Conservation (phyloP, 495 filamentous ascomycete species). For the Astrothelium subdiscretum region DNA sequence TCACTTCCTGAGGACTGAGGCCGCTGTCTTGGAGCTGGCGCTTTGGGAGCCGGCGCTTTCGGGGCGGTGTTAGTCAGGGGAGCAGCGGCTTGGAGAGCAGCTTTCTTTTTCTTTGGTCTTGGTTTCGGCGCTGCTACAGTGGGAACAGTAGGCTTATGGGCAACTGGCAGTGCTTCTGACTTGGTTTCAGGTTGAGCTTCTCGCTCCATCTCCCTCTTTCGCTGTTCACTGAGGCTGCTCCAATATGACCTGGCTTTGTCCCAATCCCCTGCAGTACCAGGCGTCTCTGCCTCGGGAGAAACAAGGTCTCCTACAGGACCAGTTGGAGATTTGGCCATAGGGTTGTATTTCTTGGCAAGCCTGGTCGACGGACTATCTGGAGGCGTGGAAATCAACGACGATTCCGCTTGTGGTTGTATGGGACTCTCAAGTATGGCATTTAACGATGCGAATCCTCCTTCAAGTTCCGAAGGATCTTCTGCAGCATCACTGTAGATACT, state of each 20-base stretch:
- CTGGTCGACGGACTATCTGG: constrained; percentile 12
- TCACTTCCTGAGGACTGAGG: constrained; percentile 5
- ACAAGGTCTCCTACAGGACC: neutral
- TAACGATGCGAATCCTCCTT: constrained; percentile 70
- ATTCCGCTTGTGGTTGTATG: constrained; percentile 3
- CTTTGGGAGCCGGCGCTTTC: neutral
- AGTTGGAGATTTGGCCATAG: neutral
- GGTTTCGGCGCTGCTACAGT: constrained; percentile 11
- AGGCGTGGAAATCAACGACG: constrained; percentile 10
- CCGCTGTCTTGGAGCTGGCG: constrained; percentile 11
- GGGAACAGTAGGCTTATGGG: constrained; percentile 23
- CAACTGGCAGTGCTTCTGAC: constrained; percentile 33
- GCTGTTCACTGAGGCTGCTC: constrained; percentile 47
- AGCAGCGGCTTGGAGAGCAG: constrained; percentile 21
- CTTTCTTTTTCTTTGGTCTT: constrained; percentile 35
- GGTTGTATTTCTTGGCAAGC: constrained; percentile 1
- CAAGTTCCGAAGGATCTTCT: constrained; percentile 58
- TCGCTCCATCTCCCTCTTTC: constrained; percentile 43
- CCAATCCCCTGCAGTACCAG: constrained; percentile 40
- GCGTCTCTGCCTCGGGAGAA: neutral
- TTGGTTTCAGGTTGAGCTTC: constrained; percentile 30
- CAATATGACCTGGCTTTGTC: constrained; percentile 51
- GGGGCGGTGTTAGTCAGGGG: neutral
- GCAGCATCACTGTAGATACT: constrained; percentile 85
- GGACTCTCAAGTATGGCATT: constrained; percentile 70